Conservation (phyloP, 2,329 filamentous ascomycete species). For the Ophiostoma populinum region DNA sequence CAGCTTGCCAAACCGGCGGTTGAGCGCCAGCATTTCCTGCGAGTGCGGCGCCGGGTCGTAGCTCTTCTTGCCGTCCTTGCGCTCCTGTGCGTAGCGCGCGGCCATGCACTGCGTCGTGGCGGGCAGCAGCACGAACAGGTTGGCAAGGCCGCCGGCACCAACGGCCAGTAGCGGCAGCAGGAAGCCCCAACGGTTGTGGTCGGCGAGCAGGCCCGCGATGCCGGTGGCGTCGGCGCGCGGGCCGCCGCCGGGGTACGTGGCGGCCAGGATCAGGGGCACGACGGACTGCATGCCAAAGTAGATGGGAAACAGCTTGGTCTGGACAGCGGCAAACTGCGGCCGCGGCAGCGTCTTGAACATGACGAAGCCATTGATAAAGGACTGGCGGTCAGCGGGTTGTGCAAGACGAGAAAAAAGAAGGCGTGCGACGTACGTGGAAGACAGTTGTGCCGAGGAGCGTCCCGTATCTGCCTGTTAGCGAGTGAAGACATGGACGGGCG, state of each 20-base stretch:
- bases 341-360: conserved; percentile 63
- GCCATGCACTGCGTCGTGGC: conserved; percentile 58
- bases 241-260: conserved; percentile 56
- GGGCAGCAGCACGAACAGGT: conserved; percentile 56
- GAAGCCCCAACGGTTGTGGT: conserved; percentile 44
- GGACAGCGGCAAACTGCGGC: conserved; percentile 64
- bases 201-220: conserved; percentile 38
- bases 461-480: conserved; percentile 49
- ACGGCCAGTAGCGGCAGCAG: conserved; percentile 52
- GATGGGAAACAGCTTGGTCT: conserved; percentile 65
- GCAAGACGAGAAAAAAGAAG: background rate
- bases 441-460: conserved; percentile 73
- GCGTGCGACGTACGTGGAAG: conserved; percentile 49
- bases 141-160: conserved; percentile 52
- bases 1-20: conserved; percentile 59
- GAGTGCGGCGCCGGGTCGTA: conserved; percentile 67
- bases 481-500: too few species aligned
- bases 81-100: conserved; percentile 67
- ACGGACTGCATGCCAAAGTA: conserved; percentile 77
- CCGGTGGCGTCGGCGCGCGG: conserved; percentile 23
- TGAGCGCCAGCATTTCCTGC: conserved; percentile 64
- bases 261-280: conserved; percentile 52
- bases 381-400: conserved; percentile 16
- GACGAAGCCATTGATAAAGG: conserved; percentile 58
- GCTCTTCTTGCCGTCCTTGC: conserved; percentile 74